Evolutionary conservation across 1,284 basidiomycete species (phyloP).

Genomic region (Ustilago hordei): DNA sequence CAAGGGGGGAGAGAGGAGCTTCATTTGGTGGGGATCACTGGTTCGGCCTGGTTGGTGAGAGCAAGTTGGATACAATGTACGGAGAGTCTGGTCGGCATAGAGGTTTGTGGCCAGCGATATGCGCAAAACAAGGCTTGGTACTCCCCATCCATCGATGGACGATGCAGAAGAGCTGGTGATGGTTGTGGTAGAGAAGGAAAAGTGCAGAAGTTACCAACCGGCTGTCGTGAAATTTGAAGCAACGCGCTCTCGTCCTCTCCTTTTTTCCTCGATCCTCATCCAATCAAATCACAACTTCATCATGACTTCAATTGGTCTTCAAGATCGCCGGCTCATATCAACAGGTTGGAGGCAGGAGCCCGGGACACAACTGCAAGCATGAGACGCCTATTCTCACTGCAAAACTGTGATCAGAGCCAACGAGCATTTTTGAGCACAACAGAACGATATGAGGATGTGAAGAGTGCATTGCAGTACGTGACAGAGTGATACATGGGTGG

Average conservation of each 20-base stretch:
- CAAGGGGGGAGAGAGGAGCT: background rate
- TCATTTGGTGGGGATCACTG: background rate
- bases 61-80: background rate
- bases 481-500: background rate
- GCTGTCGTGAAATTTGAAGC: no score
- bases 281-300: background rate
- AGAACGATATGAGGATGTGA: background rate
- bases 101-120: background rate
- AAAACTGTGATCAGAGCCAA: no score
- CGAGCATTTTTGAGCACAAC: background rate
- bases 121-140: no score
- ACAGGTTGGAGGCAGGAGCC: no score
- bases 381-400: no score
- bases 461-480: constrained; percentile 23
- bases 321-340: no score
- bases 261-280: background rate
- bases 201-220: no score
- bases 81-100: background rate
- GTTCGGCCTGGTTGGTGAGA: background rate
- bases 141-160: no score
- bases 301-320: background rate
- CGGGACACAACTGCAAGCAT: no score
- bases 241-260: background rate
- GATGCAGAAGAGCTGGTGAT: background rate
- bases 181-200: background rate